Base-by-base conservation (phyloP, 2,329 filamentous ascomycete species). In the Pezicula carpinea region DNA sequence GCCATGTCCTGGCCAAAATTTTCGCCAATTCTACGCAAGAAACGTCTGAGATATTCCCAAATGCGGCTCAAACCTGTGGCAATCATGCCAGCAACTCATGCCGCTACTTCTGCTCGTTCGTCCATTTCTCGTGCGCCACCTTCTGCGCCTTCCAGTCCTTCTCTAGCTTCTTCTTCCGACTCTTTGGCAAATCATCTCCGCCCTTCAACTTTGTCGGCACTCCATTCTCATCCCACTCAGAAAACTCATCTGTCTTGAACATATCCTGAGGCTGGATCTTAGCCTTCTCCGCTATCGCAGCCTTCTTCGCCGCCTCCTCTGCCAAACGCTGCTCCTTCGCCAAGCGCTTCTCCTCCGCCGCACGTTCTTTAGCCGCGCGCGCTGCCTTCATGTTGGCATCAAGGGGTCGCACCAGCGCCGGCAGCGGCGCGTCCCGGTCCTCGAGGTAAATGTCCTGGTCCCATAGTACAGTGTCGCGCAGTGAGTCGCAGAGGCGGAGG, bases 141-240 rank as follows among this genome's bases (percentile, higher is more conserved):
- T 89, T 91, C 71, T 95, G 90, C 64, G 76, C 82, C 60, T 92
- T 86, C 87, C 87, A 93, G 48, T 88, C 83, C 73, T 95, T 95
- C 68, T 76, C 82, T 55, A 95, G 66, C 71, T 87, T 89, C 76
- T 95, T 96, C 38, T 69, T 62, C 62, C 82, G 79, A 47, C 77
- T 84, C 73, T 95, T 95, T 6, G 87, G 78, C 36, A 95, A 74
- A 55, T 92, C 87, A 51, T 79, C 82, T 0, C 89, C 89, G 33
- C 87, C 80, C 52, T 79, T 81, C 64, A 90, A 80, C 67, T 82
- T 86, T 0, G 77, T 85, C 3, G 90, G 90, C 54, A 95, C 51
- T 0, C 89, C 89, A 49, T 90, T 83, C 6, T 77, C 82, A 59
- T 95, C 89, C 87, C 87, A 95, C 17, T 79, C 87, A 53, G 74